phyloP scores from a whole-genome alignment of 495 filamentous ascomycete genomes.

The Xylaria sp. region DNA sequence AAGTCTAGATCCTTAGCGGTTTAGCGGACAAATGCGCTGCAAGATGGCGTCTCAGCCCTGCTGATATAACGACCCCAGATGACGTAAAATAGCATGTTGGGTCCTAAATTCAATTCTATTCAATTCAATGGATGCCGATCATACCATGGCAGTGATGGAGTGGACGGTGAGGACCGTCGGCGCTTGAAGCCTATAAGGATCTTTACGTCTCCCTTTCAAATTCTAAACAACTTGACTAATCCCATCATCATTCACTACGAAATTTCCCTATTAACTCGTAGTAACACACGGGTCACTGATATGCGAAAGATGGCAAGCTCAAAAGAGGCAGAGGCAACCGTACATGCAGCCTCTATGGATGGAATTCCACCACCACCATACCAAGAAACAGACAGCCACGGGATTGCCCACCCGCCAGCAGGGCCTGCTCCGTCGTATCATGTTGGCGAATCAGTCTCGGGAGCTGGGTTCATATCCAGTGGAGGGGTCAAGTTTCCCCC shows the following conservation, averaged over 20 bases:
- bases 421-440: slow-evolving; percentile 22
- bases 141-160: neutral
- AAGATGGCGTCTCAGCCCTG: slow-evolving; percentile 3
- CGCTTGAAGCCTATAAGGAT: neutral
- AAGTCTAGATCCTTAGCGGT: neutral
- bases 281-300: neutral
- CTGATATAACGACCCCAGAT: neutral
- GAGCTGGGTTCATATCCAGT: slow-evolving; percentile 15
- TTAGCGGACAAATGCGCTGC: neutral
- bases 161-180: neutral
- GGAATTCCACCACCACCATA: slow-evolving; percentile 17
- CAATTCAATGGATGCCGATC: neutral
- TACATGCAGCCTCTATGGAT: neutral
- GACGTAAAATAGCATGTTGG: slow-evolving; percentile 5
- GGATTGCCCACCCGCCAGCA: neutral
- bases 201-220: neutral
- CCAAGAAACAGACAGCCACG: slow-evolving; percentile 1
- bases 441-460: neutral
- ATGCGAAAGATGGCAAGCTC: slow-evolving; percentile 6
- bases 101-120: neutral
- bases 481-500: slow-evolving; percentile 32
- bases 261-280: neutral
- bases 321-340: slow-evolving; percentile 5
- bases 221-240: neutral
- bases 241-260: neutral